These are phyloP conservation scores for Fragosphaeria purpurea DNA, from an alignment of 2,329 filamentous ascomycete genomes.

Conservation along the genomic window DNA sequence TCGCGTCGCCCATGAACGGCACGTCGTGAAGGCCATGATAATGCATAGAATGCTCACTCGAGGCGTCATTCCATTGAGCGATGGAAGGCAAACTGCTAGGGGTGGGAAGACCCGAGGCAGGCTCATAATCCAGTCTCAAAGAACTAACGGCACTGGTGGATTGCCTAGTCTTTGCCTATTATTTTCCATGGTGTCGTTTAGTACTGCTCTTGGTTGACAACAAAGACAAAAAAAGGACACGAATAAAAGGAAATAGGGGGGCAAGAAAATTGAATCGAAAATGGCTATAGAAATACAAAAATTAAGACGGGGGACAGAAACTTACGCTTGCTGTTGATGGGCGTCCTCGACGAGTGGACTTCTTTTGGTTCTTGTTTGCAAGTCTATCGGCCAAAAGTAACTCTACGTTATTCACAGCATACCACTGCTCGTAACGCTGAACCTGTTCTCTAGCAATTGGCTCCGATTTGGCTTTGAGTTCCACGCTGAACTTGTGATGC, in stretches of 20 bases:
- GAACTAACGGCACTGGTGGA: slow-evolving; percentile 2
- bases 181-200: background rate
- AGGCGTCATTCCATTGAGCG: slow-evolving; percentile 13
- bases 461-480: slow-evolving; percentile 61
- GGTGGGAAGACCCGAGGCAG: background rate
- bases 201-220: background rate
- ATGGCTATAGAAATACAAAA: too few species aligned
- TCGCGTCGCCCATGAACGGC: slow-evolving; percentile 8
- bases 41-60: background rate
- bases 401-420: slow-evolving; percentile 59
- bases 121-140: background rate
- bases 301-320: background rate
- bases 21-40: slow-evolving; percentile 8
- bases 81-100: slow-evolving; percentile 4
- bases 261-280: too few species aligned
- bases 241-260: too few species aligned
- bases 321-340: slow-evolving; percentile 13
- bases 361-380: slow-evolving; percentile 61
- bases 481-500: slow-evolving; percentile 70
- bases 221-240: background rate
- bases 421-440: slow-evolving; percentile 69
- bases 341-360: slow-evolving; percentile 18
- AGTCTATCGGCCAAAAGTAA: slow-evolving; percentile 68
- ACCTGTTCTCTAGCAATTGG: slow-evolving; percentile 52
- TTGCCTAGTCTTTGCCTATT: background rate